A percentile compares a stretch with the other conserved stretches of the same genome.
Evolutionary conservation across 2,329 filamentous ascomycete genomes (phyloP).

Genomic region (Fusarium nodosum): DNA sequence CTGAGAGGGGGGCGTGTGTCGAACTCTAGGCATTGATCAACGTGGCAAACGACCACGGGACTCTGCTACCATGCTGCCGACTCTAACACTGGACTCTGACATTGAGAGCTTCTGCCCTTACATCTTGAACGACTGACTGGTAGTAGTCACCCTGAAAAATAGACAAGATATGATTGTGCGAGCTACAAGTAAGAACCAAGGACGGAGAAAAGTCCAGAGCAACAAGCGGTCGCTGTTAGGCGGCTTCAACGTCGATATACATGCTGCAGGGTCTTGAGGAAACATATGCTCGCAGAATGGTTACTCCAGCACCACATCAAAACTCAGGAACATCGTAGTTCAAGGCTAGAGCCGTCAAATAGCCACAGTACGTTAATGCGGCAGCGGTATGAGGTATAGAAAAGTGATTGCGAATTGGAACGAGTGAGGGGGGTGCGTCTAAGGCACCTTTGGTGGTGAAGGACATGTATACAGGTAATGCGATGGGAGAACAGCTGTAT

Average conservation of each 20-base stretch:
- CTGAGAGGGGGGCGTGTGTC: conserved; percentile 40
- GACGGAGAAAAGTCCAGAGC: conserved; percentile 1
- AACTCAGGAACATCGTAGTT: conserved; percentile 47
- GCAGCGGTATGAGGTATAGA: conserved; percentile 29
- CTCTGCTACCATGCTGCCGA: conserved; percentile 25
- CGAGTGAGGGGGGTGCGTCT: conserved; percentile 35
- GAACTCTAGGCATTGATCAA: conserved; percentile 50
- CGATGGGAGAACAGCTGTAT: conserved; percentile 49
- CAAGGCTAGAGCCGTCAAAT: conserved; percentile 32
- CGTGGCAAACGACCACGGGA: conserved; percentile 53
- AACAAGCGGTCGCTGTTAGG: conserved; percentile 10
- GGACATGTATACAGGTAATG: conserved; percentile 43
- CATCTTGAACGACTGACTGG: conserved; percentile 6
- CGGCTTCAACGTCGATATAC: conserved; percentile 27
- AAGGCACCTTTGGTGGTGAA: conserved; percentile 22
- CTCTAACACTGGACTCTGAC: conserved; percentile 7
- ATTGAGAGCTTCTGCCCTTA: conserved; percentile 9
- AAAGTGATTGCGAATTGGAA: conserved; percentile 20
- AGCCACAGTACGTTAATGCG: conserved; percentile 45
- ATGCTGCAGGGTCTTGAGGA: conserved; percentile 49
- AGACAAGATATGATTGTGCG: neutral
- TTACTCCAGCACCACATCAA: conserved; percentile 40
- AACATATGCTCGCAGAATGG: conserved; percentile 27
- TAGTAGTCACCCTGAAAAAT: neutral
- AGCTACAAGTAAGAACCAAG: conserved; percentile 2